phyloP scores from a whole-genome alignment of 1,139 yeast species.

The Dujonia santamariae region DNA sequence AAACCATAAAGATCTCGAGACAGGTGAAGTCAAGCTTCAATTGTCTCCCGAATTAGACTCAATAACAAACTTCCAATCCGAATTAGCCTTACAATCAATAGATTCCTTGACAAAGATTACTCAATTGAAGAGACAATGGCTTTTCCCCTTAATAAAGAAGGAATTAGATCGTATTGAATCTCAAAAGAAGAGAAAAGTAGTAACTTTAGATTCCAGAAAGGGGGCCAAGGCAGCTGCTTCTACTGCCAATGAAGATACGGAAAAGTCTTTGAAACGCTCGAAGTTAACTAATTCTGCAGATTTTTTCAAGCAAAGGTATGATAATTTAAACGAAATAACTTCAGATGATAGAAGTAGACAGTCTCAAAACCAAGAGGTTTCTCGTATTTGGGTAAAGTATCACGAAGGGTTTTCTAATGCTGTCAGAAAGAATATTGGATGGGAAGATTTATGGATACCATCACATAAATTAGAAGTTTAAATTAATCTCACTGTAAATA shows the following conservation, averaged over 20 bases:
- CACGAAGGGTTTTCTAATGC: slow-evolving; percentile 96
- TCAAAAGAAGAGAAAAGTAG: slow-evolving; percentile 12
- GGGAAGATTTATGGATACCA: slow-evolving; percentile 65
- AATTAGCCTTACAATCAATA: slow-evolving; percentile 16
- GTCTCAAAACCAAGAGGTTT: slow-evolving; percentile 12
- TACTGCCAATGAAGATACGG: slow-evolving; percentile 23
- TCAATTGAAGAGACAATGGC: slow-evolving; percentile 30
- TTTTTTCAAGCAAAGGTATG: slow-evolving; percentile 40
- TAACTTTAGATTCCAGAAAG: slow-evolving; percentile 1
- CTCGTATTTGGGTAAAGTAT: slow-evolving; percentile 83
- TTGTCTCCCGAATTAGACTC: slow-evolving; percentile 37
- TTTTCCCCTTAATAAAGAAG: slow-evolving; percentile 36
- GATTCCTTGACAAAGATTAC: slow-evolving; percentile 17
- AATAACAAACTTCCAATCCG: slow-evolving; percentile 25
- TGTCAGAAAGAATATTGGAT: slow-evolving; percentile 77
- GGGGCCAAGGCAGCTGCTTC: slow-evolving; percentile 15
- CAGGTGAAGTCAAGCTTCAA: slow-evolving; percentile 28
- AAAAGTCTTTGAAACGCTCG: slow-evolving; percentile 12
- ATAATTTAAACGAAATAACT: slow-evolving; percentile 24
- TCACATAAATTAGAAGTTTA: slow-evolving; percentile 3
- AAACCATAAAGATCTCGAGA: slow-evolving; percentile 31
- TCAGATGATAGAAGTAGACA: slow-evolving; percentile 1
- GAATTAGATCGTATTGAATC: slow-evolving; percentile 39
- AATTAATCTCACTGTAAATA: neutral
- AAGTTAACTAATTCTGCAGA: slow-evolving; percentile 31